Base-by-base conservation (phyloP, 2,329 filamentous ascomycete genomes). In the Phialocephala subalpina region DNA sequence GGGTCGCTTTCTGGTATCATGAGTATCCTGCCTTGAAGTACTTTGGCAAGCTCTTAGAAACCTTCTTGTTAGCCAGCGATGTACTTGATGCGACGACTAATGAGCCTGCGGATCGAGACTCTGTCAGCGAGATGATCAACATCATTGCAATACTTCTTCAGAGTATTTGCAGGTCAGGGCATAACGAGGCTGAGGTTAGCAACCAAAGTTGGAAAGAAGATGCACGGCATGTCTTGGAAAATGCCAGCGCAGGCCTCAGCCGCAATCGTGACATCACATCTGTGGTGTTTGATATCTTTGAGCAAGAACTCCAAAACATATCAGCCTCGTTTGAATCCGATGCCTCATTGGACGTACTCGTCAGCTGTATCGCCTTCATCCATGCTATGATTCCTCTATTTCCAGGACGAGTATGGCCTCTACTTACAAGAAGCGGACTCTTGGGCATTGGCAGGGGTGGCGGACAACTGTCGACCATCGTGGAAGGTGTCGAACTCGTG, bases 341-440 rank as follows among this genome's bases (percentile, higher is more conserved):
- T 81, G 66, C 78, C 74, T 67, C 78, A 75, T 83, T 97, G 33
- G 83, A 90, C 1, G 85, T 94, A 57, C 77, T 90, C 63, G 82
- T 83, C 12, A 88, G 92, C 27, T 97, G 93, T 76, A 80, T 94
- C 25, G 90, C 93, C 61, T 97, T 98, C 73, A 81, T 97, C 42
- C 86, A 91, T 71, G 88, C 90, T 2, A 81, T 97, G 20, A 79
- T 96, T 29, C 83, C 85, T 11, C 72, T 91, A n/a, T 87, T 91
- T 60, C 95, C 96, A 0, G 92, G 91, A 64, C 86, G 94, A 66
- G 89, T 97, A 6, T 98, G 96, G 94, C 94, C 95, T 3, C 92
- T 95, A 76, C 85, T 99, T 73, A 88, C 90, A 3, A 89, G 93
- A 64, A 97, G 93, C 77, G 88, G 90, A 68, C 82, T 99, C 20